These are phyloP conservation scores for Stenocarpella maydis DNA, from an alignment of 2,329 filamentous ascomycete genomes.

Conservation along the genomic window DNA sequence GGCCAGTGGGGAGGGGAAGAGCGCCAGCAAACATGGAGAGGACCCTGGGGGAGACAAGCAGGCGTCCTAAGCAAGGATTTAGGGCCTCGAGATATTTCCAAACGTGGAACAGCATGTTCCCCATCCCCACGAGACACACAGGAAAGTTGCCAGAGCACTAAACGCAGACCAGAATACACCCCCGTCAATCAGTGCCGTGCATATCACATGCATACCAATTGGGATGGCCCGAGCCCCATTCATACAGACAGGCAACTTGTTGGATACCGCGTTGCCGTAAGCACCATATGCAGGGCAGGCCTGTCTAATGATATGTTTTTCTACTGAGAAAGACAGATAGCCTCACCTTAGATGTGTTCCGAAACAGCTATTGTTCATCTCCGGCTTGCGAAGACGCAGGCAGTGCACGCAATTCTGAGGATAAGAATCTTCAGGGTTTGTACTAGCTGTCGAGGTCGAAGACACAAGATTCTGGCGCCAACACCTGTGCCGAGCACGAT, in stretches of 20 bases:
- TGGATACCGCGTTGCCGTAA: too few species aligned
- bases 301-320: too few species aligned
- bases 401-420: too few species aligned
- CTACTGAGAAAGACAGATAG: too few species aligned
- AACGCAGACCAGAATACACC: neutral
- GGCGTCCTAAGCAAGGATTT: neutral
- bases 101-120: neutral
- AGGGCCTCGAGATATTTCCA: neutral
- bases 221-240: neutral
- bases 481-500: neutral
- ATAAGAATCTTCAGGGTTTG: too few species aligned
- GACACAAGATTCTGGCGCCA: neutral
- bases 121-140: neutral
- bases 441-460: neutral
- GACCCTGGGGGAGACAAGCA: neutral
- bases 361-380: too few species aligned
- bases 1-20: neutral
- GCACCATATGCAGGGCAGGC: too few species aligned
- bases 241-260: neutral
- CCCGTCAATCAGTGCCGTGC: neutral
- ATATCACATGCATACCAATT: neutral
- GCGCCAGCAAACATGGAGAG: too few species aligned
- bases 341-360: too few species aligned
- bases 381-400: too few species aligned
- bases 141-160: neutral